Base-by-base conservation (phyloP, 2,329 filamentous ascomycete species). In the Neonectria hederae region DNA sequence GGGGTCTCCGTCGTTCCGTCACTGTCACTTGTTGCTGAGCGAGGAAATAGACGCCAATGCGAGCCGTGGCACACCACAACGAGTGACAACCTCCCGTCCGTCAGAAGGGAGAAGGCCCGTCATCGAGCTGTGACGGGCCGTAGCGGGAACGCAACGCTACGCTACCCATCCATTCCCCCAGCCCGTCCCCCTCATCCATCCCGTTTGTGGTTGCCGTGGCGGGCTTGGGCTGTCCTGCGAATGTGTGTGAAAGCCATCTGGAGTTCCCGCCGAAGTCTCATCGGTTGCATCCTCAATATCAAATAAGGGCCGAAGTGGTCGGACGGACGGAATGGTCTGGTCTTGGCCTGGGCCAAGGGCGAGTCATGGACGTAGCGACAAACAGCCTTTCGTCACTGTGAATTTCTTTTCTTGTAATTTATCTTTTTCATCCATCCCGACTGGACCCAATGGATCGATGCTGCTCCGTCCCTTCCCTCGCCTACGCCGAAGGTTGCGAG, bases 401-500 rank as follows among this genome's bases (percentile, higher is more conserved):
- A 22, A 13, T 8, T 13, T 35, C 32, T 35, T 30, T 32, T 51
- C n/a, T 28, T 51, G 48, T 13, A 7, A 32, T 48, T 30, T 28
- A 26, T 51, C 35, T 10, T 49, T 52, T 45, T 51, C 43, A 14
- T 57, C 52, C 40, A 14, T 14, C 53, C 56, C 52, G 56, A 26
- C 13, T n/a, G 10, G 55, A 46, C 43, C 24, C 30, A 56, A 62
- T 61, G 59, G n/a, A 55, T 52, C 52, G 14, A 48, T 57, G 26
- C 53, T 56, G 56, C 66, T 66, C 66, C 66, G 54, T 65, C 62
- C 67, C 68, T 69, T 62, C 64, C 55, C 67, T 72, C 70, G 70
- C 70, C 63, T 63, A 63, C 67, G 70, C 69, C 70, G 70, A 72
- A 69, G 45, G 63, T 43, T 62, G 62, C 63, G 55, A 72, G 69